Base-by-base conservation (phyloP, 768 basidiomycete genomes). In the Pleurotus tuber-regium region DNA sequence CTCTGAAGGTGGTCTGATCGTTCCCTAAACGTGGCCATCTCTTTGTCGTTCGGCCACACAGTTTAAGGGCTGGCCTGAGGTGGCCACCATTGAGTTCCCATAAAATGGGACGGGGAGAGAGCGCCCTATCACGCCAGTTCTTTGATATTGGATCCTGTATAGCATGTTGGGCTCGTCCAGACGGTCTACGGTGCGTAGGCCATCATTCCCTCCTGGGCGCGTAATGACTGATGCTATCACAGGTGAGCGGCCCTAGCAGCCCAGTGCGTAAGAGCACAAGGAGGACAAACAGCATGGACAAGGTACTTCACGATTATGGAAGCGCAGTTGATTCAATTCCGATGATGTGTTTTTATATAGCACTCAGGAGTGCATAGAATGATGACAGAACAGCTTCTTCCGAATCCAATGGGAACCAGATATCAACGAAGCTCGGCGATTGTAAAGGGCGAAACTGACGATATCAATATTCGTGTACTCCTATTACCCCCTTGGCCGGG, bases 351-450 rank as follows among this genome's bases (percentile, higher is more conserved):
- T 9, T 26, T 21, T 19, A 33, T 33, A 28, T 48, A 48, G 46
- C 46, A 48, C 25, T 52, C 46, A 43, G 31, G 39, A 30, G 43
- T 33, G 28, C 33, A 16, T 18, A 39, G 54, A 41, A 35, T 43
- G 29, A 24, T 29, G 12, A 54, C 52, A 40, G 59, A 55, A 40
- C 56, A 51, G 41, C 46, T 57, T 16, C 48, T 55, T 25, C 56
- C 56, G 14, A 57, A 52, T 41, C 43, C 53, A 19, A 41, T 16
- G 31, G 48, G 52, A 42, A 51, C 42, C 9, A 50, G 41, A 47
- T 42, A 47, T 28, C 18, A 35, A 31, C 43, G 24, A 19, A 43
- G 31, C 12, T 48, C 57, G 18, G 48, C 42, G 19, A 12, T 52
- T 19, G 28, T 49, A 44, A 47, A 44, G 35, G 46, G 54, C 19